These are phyloP conservation scores for Juncus effusus DNA, from an alignment of 176 grass and related monocot species.

Conservation along the genomic window DNA sequence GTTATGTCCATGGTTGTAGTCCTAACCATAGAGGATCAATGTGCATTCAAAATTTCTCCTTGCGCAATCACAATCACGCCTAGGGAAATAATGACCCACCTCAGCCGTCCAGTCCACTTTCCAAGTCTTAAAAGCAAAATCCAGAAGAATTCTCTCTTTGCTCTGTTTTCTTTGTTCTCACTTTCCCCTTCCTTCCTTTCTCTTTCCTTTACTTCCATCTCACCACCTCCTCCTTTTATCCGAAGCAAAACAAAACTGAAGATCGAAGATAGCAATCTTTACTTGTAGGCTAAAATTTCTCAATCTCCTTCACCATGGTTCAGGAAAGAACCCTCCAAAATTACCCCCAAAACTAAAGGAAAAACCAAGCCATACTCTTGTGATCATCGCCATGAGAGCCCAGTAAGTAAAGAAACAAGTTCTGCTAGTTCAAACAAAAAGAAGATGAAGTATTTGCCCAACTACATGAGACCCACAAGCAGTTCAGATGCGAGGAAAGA, in stretches of 20 bases:
- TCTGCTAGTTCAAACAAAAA: constrained; percentile 26
- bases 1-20: background rate
- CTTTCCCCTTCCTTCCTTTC: constrained; percentile 9
- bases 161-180: background rate
- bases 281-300: constrained; percentile 16
- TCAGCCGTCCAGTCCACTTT: constrained; percentile 27
- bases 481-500: constrained; percentile 70
- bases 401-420: constrained; percentile 39
- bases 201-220: constrained; percentile 1
- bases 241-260: constrained; percentile 7
- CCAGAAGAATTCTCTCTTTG: background rate
- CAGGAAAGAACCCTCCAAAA: constrained; percentile 56
- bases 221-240: constrained; percentile 4
- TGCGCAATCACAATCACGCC: constrained; percentile 17
- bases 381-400: constrained; percentile 24
- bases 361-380: constrained; percentile 12
- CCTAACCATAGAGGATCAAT: constrained; percentile 22
- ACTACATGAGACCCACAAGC: constrained; percentile 78
- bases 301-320: constrained; percentile 52
- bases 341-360: constrained; percentile 35
- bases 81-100: constrained; percentile 16
- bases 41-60: background rate
- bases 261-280: constrained; percentile 10
- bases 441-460: constrained; percentile 42
- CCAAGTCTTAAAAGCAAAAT: constrained; percentile 8